Percentiles rank a stretch among this genome's conserved stretches.
phyloP scores from a whole-genome alignment of 2,329 filamentous ascomycete genomes.

The Apiospora pterosperma region DNA sequence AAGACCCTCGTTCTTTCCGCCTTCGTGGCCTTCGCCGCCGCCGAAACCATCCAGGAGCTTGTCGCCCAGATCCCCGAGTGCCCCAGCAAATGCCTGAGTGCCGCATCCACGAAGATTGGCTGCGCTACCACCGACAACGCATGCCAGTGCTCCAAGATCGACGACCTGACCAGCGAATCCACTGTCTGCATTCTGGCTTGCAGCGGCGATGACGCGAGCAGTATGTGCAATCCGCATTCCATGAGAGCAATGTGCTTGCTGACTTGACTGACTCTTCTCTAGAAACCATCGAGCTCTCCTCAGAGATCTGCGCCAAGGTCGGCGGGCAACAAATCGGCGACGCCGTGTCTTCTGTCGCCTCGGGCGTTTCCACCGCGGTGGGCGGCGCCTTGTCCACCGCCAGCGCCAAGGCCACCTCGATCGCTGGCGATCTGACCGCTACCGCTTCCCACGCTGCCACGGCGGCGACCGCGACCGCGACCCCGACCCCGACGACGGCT shows the following conservation, averaged over 20 bases:
- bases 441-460: neutral
- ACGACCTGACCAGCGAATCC: conserved; percentile 29
- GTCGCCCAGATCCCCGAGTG: conserved; percentile 33
- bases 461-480: neutral
- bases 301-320: conserved; percentile 22
- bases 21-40: conserved; percentile 20
- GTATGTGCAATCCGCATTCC: conserved; percentile 22
- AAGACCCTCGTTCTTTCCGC: conserved; percentile 20
- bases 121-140: conserved; percentile 31
- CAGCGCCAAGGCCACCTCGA: neutral
- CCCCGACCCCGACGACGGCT: neutral
- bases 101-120: conserved; percentile 26
- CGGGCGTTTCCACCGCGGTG: conserved; percentile 1
- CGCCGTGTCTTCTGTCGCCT: conserved; percentile 13
- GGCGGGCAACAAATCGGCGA: conserved; percentile 7
- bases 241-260: neutral
- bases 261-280: neutral
- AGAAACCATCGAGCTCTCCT: conserved; percentile 19
- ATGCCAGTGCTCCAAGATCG: conserved; percentile 36
- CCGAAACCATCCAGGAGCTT: conserved; percentile 22
- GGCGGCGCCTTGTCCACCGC: neutral
- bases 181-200: conserved; percentile 32
- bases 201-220: conserved; percentile 30
- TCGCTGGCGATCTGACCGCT: neutral
- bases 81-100: conserved; percentile 33